Evolutionary conservation across 495 filamentous ascomycete species (phyloP), one percentile per base, ranked within the genome.

Genomic region (Penicillium herquei): DNA sequence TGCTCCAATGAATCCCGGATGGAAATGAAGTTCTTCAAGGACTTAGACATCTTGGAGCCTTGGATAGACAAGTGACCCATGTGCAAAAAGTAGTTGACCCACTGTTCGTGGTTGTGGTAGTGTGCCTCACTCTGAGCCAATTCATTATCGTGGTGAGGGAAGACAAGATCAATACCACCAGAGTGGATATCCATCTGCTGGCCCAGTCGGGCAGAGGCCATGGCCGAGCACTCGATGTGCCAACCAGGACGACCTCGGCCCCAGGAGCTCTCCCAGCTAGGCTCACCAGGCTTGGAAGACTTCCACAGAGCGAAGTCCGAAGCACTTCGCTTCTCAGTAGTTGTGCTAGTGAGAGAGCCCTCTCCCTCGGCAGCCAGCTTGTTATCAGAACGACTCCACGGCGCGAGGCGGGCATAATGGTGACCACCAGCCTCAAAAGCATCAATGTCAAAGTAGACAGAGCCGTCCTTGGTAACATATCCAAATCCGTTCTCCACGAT

Each of bases 171-270:
- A 50, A 96, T 87, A 37, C 94, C 94, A 8, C 94, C 94, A 17
- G 89, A 93, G 69, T 98, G 92, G 48, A 98, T 89, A 71, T 98
- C 94, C 70, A 98, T 88, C 51, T 83, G 76, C 40, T 83, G 75
- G 7, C 93, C 94, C 6, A 98, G 77, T 33, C 88, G 83, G 52
- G 90, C 88, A 3, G 87, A 92, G 1, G 92, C 92, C 94, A 98
- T 98, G 2, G 90, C 92, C 1, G 89, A 94, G 83, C 94, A 98
- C 75, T 98, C 93, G 57, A 98, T 97, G 70, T 98, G 94, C 94
- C 91, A 97, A 13, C 94, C 94, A 0, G 94, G 94, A 16, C 94
- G 79, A 26, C 93, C 92, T 44, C 82, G 76, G 8, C 92, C 91
- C 93, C 94, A 98, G 6, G 81, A 81, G 61, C 86, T 91, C 10